Base-by-base conservation (phyloP, 225 moss, liverwort and hornwort genomes). In the Straminergon stramineum region DNA sequence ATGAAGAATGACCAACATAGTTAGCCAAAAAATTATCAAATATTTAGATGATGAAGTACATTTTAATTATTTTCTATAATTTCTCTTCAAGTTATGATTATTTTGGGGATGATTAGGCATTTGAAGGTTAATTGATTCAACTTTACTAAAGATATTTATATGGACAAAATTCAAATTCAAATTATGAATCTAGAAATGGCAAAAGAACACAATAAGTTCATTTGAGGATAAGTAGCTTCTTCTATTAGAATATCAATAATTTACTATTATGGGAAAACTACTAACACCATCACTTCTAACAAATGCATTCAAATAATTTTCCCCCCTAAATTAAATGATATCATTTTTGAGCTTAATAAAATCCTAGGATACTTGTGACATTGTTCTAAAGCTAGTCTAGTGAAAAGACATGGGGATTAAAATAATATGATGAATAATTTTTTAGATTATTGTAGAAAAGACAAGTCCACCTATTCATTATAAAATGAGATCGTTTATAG, bases 351-450 rank as follows among this genome's bases (percentile, higher is more conserved):
- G 2, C 2, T 45, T 9, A 6, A 45, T 28, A 17, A 17, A 27
- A 48, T 48, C 0, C 11, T 0, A 6, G 0, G 1, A 74, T 28
- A 73, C 2, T 5, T 74, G 6, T 17, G 10, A 17, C 31, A 30
- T 48, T 48, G 11, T 18, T 32, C 20, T 52, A 7, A 52, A 76
- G 3, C 8, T 52, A 52, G 21, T 53, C 5, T 53, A 13, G 3
- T 13, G 1, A 13, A 52, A 52, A 32, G 4, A 51, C 1, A n/a
- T 1, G 1, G 0, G 0, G 4, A 17, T 4, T 51, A 6, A 20
- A 32, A 32, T 19, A 51, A 11, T 51, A 1, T 8, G 0, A 34
- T 32, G 75, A 19, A 18, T 17, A 45, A 28, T 1, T 45, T 45
- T 45, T 17, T 45, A 30, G 18, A 74, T 1, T 6, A 45, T 17